Base-by-base conservation (phyloP, 306 rosid species). In the Cicer arietinum region DNA sequence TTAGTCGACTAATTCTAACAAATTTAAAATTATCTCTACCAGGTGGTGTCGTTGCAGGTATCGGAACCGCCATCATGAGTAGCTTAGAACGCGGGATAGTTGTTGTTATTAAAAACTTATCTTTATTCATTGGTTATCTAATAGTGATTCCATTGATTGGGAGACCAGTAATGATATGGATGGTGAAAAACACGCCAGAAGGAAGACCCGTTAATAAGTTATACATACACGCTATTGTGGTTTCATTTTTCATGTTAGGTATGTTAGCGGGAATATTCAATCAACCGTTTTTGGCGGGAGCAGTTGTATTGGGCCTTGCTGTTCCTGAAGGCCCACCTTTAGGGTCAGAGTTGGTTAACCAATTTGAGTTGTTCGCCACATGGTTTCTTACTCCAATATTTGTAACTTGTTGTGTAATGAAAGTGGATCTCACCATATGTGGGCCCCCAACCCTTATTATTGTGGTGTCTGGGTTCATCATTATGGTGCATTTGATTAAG, bases 251-350 rank as follows among this genome's bases (percentile, higher is more conserved):
- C 5, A 1, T 22, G 0, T 67, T 87, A 1, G 84, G 84, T 0
- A 0, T 10, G 0, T 1, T 77, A 0, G 57, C 88, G 1, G 7
- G 52, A 17, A 0, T 0, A 0, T 67, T 69, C 14, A 46, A 59
- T 1, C 86, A 80, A 12, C 54, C 78, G 1, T 67, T 82, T 10
- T 7, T 62, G 1, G 50, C 70, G 0, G 90, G 88, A 0, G 86
- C 89, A 6, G 2, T 68, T 14, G 7, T 88, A 0, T 39, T 88
- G 0, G 95, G 95, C 3, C 48, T 90, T 53, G 74, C 73, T 0
- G 82, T 87, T 0, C 91, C 91, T 1, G 87, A 80, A 53, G 94
- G 94, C 25, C 90, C 86, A 0, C 90, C 90, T 0, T 22, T 85
- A 37, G 94, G 90, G n/a, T 78, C 87, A 0, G 80, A 87, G 41